Base-by-base conservation (phyloP, 2,329 filamentous ascomycete species). In the Metarhizium rileyi region DNA sequence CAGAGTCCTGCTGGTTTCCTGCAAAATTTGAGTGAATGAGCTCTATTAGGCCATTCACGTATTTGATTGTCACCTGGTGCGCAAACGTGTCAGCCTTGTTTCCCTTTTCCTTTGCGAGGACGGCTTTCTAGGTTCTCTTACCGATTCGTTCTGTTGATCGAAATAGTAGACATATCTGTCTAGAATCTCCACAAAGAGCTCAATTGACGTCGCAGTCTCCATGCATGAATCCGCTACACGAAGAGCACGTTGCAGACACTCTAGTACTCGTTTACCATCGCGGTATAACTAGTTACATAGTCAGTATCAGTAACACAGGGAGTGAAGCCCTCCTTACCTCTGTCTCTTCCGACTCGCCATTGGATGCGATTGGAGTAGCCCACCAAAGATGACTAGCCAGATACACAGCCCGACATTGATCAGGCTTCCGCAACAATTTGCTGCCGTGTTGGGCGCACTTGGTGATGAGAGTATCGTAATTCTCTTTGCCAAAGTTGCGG, bases 141-240 rank as follows among this genome's bases (percentile, higher is more conserved):
- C 93, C 57, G 90, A 90, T 70, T 98, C 93, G 68, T 98, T 98
- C 65, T 95, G 89, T 67, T 98, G 91, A 68, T 98, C 93, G 71
- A 96, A 98, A 73, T 97, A 98, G 69, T 98, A 98, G 48, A 97
- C 90, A 65, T 98, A 98, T 67, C 93, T 83, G 67, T 98, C 96
- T 50, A 98, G 73, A 55, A 98, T 98, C 71, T 98, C 93, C 50
- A 98, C 91, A 69, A 98, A 98, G 45, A 98, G 78, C 70, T 98
- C 94, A 44, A 98, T 93, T 3, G 90, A 96, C 4, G 96, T 90
- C 6, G 90, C 89, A 7, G 90, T 93, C 68, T 98, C 94, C 93
- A 98, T 98, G 71, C 93, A 98, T 6, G 93, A 94, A 68, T 98
- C 93, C 2, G 93, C 94, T 26, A 98, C 94, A 33, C 94, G 85